Evolutionary conservation across 805 yeast species (phyloP).

Genomic region (Priceomyces melissophilus): DNA sequence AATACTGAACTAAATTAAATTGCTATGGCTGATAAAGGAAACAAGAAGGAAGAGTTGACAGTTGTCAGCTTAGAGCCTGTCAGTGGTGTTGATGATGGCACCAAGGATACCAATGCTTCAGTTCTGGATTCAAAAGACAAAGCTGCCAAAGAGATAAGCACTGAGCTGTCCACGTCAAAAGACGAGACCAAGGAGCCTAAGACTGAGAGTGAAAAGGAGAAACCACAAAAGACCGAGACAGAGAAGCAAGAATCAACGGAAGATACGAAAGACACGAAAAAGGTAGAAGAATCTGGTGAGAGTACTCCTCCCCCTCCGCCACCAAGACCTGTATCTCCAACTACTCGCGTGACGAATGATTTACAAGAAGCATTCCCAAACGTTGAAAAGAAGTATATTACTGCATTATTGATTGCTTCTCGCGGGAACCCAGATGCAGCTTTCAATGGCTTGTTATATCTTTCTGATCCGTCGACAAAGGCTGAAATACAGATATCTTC

Average conservation of each 20-base stretch:
- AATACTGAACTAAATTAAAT: neutral
- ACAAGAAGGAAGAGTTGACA: slow-evolving; percentile 21
- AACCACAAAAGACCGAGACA: neutral
- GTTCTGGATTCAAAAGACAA: neutral
- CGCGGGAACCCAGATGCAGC: slow-evolving; percentile 79
- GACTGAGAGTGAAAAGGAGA: neutral
- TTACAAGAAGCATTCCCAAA: slow-evolving; percentile 85
- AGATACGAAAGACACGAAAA: neutral
- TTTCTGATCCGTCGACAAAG: slow-evolving; percentile 66
- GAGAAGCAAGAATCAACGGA: neutral
- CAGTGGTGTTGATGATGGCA: slow-evolving; percentile 14
- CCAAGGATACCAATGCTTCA: slow-evolving; percentile 1
- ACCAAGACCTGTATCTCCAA: slow-evolving; percentile 61
- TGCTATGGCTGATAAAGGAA: slow-evolving; percentile 5
- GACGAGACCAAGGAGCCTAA: slow-evolving; percentile 6
- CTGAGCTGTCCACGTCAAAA: slow-evolving; percentile 1
- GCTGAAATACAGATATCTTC: slow-evolving; percentile 46
- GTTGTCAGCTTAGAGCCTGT: slow-evolving; percentile 36
- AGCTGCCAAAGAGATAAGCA: neutral
- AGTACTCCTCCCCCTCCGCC: slow-evolving; percentile 36
- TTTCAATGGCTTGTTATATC: slow-evolving; percentile 77
- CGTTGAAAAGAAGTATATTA: slow-evolving; percentile 64
- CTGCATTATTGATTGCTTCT: slow-evolving; percentile 83
- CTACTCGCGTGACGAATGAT: slow-evolving; percentile 51
- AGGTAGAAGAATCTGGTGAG: slow-evolving; percentile 11